These are phyloP conservation scores for Lipomyces kockii DNA, from an alignment of 805 yeast genomes.

Conservation along the genomic window DNA sequence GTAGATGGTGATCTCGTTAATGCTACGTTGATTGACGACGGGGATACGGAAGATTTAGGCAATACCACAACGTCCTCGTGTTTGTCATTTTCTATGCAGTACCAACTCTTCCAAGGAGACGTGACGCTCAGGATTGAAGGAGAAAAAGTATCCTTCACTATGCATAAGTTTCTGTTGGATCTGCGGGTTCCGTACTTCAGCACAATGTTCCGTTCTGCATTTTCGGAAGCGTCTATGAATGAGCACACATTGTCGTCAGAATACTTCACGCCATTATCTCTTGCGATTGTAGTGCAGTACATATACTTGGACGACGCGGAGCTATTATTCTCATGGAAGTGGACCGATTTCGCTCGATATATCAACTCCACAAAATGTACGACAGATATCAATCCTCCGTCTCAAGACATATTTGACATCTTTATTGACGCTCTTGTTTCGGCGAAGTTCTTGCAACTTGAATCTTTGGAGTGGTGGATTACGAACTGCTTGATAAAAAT, in stretches of 20 bases:
- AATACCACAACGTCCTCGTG: neutral
- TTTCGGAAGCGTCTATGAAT: constrained; percentile 26
- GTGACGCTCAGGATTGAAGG: constrained; percentile 29
- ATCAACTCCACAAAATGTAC: constrained; percentile 29
- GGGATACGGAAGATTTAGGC: neutral
- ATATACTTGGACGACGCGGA: constrained; percentile 35
- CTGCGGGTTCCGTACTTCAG: constrained; percentile 34
- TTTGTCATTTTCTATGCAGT: neutral
- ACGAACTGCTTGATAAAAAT: constrained; percentile 24
- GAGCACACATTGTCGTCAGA: constrained; percentile 34
- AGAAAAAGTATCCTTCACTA: constrained; percentile 19
- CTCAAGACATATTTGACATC: constrained; percentile 30
- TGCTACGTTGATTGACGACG: neutral
- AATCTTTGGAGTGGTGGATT: constrained; percentile 32
- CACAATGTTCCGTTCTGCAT: constrained; percentile 35
- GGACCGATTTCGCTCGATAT: constrained; percentile 36
- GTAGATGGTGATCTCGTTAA: neutral
- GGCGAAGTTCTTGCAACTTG: constrained; percentile 36
- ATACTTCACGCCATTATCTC: constrained; percentile 35
- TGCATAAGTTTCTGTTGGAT: constrained; percentile 34
- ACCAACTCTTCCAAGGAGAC: constrained; percentile 21
- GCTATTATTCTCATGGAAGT: constrained; percentile 32
- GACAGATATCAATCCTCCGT: constrained; percentile 32
- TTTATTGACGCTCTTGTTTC: constrained; percentile 33
- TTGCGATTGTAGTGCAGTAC: constrained; percentile 34